These are phyloP conservation scores for Podosphaera fusca DNA, from an alignment of 2,329 filamentous ascomycete genomes.

Conservation along the genomic window DNA sequence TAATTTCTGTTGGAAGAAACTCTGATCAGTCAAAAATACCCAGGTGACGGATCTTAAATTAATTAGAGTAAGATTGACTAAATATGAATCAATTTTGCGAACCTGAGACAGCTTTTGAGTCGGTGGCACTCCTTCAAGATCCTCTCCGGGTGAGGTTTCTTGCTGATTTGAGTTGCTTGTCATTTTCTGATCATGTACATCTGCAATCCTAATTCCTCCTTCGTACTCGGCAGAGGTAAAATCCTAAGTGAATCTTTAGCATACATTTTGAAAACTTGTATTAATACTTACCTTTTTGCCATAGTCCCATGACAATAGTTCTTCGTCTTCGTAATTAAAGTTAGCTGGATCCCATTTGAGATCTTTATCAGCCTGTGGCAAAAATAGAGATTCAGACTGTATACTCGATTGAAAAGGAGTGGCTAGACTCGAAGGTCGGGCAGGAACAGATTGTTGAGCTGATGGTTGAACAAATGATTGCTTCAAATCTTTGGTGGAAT, in stretches of 20 bases:
- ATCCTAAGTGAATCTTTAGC: slow-evolving; percentile 15
- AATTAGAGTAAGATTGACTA: slow-evolving; percentile 9
- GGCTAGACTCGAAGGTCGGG: slow-evolving; percentile 22
- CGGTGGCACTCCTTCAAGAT: slow-evolving; percentile 25
- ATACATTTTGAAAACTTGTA: slow-evolving; percentile 1
- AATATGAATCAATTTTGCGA: slow-evolving; percentile 10
- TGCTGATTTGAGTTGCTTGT: too few relatives aligned
- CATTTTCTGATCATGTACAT: too few relatives aligned
- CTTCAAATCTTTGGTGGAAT: background rate
- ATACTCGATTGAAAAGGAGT: slow-evolving; percentile 32
- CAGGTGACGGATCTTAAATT: slow-evolving; percentile 8
- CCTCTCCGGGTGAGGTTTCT: too few relatives aligned
- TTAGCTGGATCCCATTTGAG: slow-evolving; percentile 48
- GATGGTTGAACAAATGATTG: background rate
- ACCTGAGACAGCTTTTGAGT: slow-evolving; percentile 55
- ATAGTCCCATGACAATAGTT: slow-evolving; percentile 52
- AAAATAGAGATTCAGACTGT: slow-evolving; percentile 45
- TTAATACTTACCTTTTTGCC: slow-evolving; percentile 30
- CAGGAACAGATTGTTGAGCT: background rate
- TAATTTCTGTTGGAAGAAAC: too few relatives aligned
- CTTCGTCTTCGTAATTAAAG: slow-evolving; percentile 39
- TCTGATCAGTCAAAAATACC: slow-evolving; percentile 12
- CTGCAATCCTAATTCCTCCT: background rate
- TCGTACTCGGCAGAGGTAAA: slow-evolving; percentile 10
- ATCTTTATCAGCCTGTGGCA: slow-evolving; percentile 42